Conservation (phyloP, 305 asterid species). For the Nicotiana rustica region DNA sequence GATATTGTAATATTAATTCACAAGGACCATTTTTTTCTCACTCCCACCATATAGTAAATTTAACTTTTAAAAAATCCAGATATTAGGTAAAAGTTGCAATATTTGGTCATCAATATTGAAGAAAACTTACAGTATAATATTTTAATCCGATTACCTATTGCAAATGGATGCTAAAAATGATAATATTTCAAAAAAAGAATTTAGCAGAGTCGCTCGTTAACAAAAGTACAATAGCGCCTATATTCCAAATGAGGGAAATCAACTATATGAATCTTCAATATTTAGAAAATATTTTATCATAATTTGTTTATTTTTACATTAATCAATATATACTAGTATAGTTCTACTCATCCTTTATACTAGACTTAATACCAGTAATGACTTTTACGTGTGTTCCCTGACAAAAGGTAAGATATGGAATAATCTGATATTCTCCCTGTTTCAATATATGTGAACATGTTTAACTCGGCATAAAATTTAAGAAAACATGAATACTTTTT, state of each 20-base stretch:
- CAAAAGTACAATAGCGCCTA: no score
- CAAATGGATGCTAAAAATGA: no score
- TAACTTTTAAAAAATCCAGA: neutral
- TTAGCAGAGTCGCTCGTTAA: no score
- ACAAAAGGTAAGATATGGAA: neutral
- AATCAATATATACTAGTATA: neutral
- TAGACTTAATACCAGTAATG: neutral
- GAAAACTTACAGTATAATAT: neutral
- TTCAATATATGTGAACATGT: no score
- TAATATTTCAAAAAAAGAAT: no score
- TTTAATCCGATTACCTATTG: no score
- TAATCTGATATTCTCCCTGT: no score
- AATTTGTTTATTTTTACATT: neutral
- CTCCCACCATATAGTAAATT: neutral
- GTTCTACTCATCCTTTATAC: neutral
- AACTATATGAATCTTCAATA: no score
- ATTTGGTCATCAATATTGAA: neutral
- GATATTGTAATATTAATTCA: conserved; percentile 12
- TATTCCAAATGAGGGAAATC: no score
- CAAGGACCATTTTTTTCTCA: neutral
- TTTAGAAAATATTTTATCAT: neutral
- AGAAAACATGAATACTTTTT: no score
- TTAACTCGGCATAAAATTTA: no score
- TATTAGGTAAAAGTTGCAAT: neutral
- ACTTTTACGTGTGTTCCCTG: neutral